Conservation (phyloP, 2,329 filamentous ascomycete species). For the Fusarium torreyae region DNA sequence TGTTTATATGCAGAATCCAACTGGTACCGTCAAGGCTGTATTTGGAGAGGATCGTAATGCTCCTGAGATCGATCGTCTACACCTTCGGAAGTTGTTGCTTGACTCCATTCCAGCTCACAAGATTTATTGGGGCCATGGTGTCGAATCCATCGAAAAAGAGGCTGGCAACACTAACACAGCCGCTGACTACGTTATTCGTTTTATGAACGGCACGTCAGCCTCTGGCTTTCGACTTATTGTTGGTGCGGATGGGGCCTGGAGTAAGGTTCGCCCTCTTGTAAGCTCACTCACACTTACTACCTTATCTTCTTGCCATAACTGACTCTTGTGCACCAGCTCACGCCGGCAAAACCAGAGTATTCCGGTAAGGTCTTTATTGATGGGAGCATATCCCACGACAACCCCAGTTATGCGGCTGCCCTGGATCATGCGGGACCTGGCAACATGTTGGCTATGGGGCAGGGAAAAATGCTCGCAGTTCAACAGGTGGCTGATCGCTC, state of each 20-base stretch:
- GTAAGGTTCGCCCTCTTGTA: slow-evolving; percentile 56
- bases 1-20: slow-evolving; percentile 34
- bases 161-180: background rate
- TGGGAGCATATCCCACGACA: slow-evolving; percentile 4
- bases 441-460: slow-evolving; percentile 17
- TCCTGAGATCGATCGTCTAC: slow-evolving; percentile 58
- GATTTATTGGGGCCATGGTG: slow-evolving; percentile 56
- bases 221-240: slow-evolving; percentile 27
- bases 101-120: slow-evolving; percentile 49
- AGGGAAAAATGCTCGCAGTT: background rate
- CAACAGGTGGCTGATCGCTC: slow-evolving; percentile 17
- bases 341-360: background rate
- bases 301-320: slow-evolving; percentile 47
- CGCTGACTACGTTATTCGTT: background rate
- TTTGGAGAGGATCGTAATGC: slow-evolving; percentile 43
- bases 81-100: slow-evolving; percentile 55
- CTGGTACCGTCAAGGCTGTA: slow-evolving; percentile 50
- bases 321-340: slow-evolving; percentile 47
- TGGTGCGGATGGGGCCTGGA: slow-evolving; percentile 41
- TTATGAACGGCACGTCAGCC: background rate
- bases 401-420: background rate
- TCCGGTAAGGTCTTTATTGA: slow-evolving; percentile 25
- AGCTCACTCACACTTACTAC: slow-evolving; percentile 53
- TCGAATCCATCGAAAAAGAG: background rate
- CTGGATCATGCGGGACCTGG: slow-evolving; percentile 3